Evolutionary conservation across 1,284 basidiomycete species (phyloP), one percentile per base, ranked within the genome.

Genomic region (Crepidotus sp.): DNA sequence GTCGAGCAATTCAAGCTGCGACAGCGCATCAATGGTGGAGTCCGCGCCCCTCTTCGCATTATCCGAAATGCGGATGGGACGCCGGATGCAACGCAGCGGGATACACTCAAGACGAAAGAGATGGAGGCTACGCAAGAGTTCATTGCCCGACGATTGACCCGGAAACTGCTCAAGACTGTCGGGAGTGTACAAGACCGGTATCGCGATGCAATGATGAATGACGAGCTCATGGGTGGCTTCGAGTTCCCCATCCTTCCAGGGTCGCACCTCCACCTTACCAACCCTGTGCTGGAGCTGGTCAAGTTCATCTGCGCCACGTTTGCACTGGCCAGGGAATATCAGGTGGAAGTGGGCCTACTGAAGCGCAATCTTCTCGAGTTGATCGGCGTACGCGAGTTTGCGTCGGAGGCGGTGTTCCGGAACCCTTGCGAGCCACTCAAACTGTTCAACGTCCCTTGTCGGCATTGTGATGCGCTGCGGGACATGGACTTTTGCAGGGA

Each of bases 401-500:
- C 89, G 10, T 68, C 67, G 30, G 86, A 91, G 38, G 92, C 92
- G 2, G 63, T 73, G 0, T 97, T 94, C 71, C 77, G 79, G 45
- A 95, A 97, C 59, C 95, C 95, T 0, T 98, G 95, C 67, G 86
- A 96, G 58, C 82, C 91, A 3, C 77, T 98, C 50, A 84, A 85
- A 54, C 65, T 98, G 19, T 74, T 83, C 18, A 89, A 90, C 60
- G 86, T 98, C 19, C 87, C 94, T 19, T 98, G 96, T 62, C 78
- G 76, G 42, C 80, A 85, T 57, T 99, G 96, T 67, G 94, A 94
- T 62, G 71, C 76, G 17, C 76, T 95, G 48, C 80, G 89, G 14
- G 91, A 94, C 61, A 87, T 98, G 54, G 95, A 98, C 61, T 84
- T 98, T 54, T 96, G 93, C 60, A 78, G 94, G n/a, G 94, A 97